phyloP scores from a whole-genome alignment of 2,329 filamentous ascomycete species.

The Cyclaneusma minus region DNA sequence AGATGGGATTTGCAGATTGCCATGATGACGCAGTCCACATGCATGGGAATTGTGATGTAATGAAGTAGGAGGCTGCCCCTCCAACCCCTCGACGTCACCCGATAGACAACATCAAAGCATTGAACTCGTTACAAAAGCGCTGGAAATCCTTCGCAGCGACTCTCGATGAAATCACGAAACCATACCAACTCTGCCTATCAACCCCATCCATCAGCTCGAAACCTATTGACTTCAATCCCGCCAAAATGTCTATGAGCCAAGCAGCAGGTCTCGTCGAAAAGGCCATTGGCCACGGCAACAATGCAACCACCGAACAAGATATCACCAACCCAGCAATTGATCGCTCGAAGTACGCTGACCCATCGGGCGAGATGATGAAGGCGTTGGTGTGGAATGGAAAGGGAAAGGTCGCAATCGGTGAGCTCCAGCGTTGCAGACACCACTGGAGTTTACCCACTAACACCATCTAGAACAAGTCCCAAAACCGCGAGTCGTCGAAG shows the following conservation, averaged over 20 bases:
- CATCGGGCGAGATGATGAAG: slow-evolving; percentile 51
- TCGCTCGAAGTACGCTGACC: slow-evolving; percentile 30
- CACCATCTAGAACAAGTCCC: slow-evolving; percentile 36
- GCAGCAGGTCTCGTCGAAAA: slow-evolving; percentile 54
- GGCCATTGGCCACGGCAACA: slow-evolving; percentile 49
- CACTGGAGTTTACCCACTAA: slow-evolving; percentile 1
- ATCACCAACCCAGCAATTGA: slow-evolving; percentile 46
- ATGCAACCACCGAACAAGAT: slow-evolving; percentile 51
- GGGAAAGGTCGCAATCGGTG: slow-evolving; percentile 56
- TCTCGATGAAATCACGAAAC: too few species aligned
- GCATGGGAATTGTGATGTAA: too few species aligned
- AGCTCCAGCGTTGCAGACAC: too few species aligned
- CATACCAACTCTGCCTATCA: too few species aligned
- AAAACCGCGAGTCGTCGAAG: slow-evolving; percentile 58
- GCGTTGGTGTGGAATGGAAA: slow-evolving; percentile 73
- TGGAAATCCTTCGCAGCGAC: too few species aligned
- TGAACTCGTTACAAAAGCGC: too few species aligned
- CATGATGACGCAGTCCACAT: too few species aligned
- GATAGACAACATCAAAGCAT: too few species aligned
- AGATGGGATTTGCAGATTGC: too few species aligned
- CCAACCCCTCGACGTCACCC: too few species aligned
- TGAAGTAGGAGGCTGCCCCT: too few species aligned
- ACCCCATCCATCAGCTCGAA: too few species aligned
- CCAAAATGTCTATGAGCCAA: slow-evolving; percentile 42
- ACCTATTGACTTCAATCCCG: background rate